Conservation (phyloP, 129 eudicot genomes). For the Chrysanthemum makinoi region DNA sequence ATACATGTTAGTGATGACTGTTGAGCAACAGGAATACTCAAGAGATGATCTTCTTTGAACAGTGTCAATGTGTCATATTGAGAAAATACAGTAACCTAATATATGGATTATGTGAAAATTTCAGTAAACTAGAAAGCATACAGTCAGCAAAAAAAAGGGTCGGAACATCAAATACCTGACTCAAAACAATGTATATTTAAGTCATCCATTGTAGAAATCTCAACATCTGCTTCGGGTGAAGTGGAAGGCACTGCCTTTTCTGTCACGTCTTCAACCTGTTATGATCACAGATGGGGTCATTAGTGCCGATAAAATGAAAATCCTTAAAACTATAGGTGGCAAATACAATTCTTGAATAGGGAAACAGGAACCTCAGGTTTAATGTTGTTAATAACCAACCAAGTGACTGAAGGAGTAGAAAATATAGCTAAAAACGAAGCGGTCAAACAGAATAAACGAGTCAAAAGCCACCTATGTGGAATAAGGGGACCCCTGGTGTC, state of each 20-base stretch:
- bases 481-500: no score
- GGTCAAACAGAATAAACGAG: not conserved
- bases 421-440: not conserved
- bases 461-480: slow-evolving; percentile 6
- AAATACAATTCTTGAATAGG: not conserved
- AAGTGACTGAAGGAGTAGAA: not conserved
- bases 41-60: not conserved
- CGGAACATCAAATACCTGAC: slow-evolving; percentile 29
- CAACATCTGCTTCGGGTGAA: slow-evolving; percentile 32
- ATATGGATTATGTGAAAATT: not conserved
- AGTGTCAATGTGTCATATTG: not conserved
- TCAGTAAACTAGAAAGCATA: not conserved
- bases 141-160: not conserved
- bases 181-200: slow-evolving; percentile 21
- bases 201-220: slow-evolving; percentile 20
- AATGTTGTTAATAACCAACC: not conserved
- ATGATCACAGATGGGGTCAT: slow-evolving; percentile 4
- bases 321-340: slow-evolving; percentile 14
- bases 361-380: slow-evolving; percentile 6
- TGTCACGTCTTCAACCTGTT: slow-evolving; percentile 38
- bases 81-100: slow-evolving; percentile 8
- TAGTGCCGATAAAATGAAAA: slow-evolving; percentile 6
- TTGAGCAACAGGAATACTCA: not conserved
- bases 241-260: slow-evolving; percentile 22
- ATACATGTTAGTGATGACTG: not conserved